Percentiles rank a stretch among this genome's conserved stretches.
These are phyloP conservation scores for Podosphaera xanthii DNA, from an alignment of 2,329 filamentous ascomycete genomes.

Conservation along the genomic window DNA sequence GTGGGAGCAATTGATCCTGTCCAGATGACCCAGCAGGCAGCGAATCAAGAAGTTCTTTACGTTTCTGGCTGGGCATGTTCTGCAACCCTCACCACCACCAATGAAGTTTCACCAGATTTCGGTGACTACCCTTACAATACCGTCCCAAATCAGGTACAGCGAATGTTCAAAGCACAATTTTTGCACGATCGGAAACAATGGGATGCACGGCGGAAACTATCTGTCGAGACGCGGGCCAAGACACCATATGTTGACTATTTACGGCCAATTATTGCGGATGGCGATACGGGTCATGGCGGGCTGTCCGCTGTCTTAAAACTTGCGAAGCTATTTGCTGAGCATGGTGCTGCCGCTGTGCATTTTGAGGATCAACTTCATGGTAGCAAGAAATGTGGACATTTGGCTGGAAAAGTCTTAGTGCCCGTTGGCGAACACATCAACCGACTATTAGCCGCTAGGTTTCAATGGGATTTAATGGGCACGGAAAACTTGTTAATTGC, in stretches of 20 bases:
- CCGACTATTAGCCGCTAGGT: conserved; percentile 69
- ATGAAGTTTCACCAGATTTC: conserved; percentile 94
- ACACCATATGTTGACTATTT: conserved; percentile 82
- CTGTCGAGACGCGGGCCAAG: conserved; percentile 42
- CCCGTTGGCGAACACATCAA: conserved; percentile 93
- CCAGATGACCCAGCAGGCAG: conserved; percentile 96
- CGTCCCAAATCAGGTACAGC: conserved; percentile 91
- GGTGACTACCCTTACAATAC: conserved; percentile 99
- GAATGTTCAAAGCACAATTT: conserved; percentile 86
- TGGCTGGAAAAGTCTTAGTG: conserved; percentile 88
- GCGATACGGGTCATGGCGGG: conserved; percentile 87
- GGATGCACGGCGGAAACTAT: conserved; percentile 63
- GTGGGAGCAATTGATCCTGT: conserved; percentile 98
- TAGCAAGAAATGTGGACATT: conserved; percentile 93
- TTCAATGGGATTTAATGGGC: conserved; percentile 98
- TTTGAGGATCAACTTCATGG: conserved; percentile 96
- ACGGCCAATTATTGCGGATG: conserved; percentile 85
- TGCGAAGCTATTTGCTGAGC: conserved; percentile 92
- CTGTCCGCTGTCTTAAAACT: conserved; percentile 85
- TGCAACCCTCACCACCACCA: conserved; percentile 73
- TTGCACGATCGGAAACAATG: conserved; percentile 94
- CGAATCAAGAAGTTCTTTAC: conserved; percentile 89
- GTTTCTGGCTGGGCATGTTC: conserved; percentile 96
- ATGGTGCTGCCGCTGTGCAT: conserved; percentile 85
- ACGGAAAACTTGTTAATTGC: conserved; percentile 87